Evolutionary conservation across 257 asterid genomes (phyloP), one percentile per base, ranked within the genome.

Genomic region (Scutellaria galericulata): DNA sequence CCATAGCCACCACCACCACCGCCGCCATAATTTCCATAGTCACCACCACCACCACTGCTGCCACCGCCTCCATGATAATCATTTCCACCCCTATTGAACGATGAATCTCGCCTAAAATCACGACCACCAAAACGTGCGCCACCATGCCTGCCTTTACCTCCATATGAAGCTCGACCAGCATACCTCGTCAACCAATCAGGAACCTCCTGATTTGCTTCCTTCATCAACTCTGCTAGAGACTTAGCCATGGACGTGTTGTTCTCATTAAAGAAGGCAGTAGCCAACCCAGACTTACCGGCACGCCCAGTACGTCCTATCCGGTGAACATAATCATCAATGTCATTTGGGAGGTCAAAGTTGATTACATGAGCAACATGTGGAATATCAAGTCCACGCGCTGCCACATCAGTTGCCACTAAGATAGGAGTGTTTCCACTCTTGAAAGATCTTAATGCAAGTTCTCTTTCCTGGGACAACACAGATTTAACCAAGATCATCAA

Each of bases 321-420:
- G 77, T 90, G 96, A 52, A 90, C 96, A 74, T 90, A 90, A 78
- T 88, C 97, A 57, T 90, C 96, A 35, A 90, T 84, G 70, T 90
- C 96, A 58, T 88, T 88, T 37, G 93, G 97, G 77, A 88, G 90
- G 79, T 90, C 97, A 52, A 88, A 88, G 79, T 90, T 90, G 81
- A 88, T 76, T 40, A 90, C 96, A 60, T 86, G 96, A 22, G 95
- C 83, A 65, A 90, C 95, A 22, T 83, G 90, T 41, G 95, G 96
- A 57, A 90, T 90, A 77, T 90, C 96, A 40, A 90, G 96, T 60
- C 96, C 96, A 63, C 96, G 92, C 24, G 96, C 96, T 41, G 96
- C 96, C 75, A 90, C 96, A 22, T 88, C 96, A 0, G 96, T 90
- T 5, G 96, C 96, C 56, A 90, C 96, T 71, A 90, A 79, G 70